phyloP scores from a whole-genome alignment of 495 filamentous ascomycete genomes.

The Hypoxylon cercidicola region DNA sequence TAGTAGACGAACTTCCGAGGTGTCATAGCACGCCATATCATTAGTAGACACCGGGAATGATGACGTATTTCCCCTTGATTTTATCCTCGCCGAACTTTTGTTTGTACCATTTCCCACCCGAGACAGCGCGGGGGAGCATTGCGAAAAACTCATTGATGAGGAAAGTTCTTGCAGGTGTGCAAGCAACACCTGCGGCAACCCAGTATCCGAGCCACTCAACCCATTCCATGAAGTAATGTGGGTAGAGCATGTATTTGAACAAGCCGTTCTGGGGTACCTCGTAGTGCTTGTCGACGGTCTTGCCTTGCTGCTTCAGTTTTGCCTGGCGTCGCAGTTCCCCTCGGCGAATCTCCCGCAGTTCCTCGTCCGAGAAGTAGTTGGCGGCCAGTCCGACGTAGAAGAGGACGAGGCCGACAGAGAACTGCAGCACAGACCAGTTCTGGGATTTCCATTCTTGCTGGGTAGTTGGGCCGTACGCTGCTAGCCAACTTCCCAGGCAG shows the following conservation, averaged over 20 bases:
- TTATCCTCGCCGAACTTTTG: slow-evolving; percentile 84
- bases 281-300: slow-evolving; percentile 82
- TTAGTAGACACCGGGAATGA: slow-evolving; percentile 80
- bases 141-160: slow-evolving; percentile 85
- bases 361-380: slow-evolving; percentile 87
- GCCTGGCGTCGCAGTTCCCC: slow-evolving; percentile 59
- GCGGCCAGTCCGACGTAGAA: slow-evolving; percentile 73
- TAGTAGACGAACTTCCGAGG: too few relatives aligned
- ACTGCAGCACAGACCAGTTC: slow-evolving; percentile 53
- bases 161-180: slow-evolving; percentile 80
- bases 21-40: too few relatives aligned
- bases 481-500: slow-evolving; percentile 82
- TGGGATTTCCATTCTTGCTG: slow-evolving; percentile 65
- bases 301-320: slow-evolving; percentile 52
- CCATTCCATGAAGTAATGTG: slow-evolving; percentile 96
- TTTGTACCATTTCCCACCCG: slow-evolving; percentile 87
- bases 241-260: slow-evolving; percentile 84
- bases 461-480: slow-evolving; percentile 75
- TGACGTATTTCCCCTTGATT: slow-evolving; percentile 78
- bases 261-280: slow-evolving; percentile 84
- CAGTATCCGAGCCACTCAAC: slow-evolving; percentile 93
- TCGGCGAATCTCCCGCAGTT: slow-evolving; percentile 79
- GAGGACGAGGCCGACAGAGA: slow-evolving; percentile 58
- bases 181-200: slow-evolving; percentile 70
- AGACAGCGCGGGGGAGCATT: slow-evolving; percentile 89